These are phyloP conservation scores for Saitozyma podzolica DNA, from an alignment of 768 basidiomycete species.

Conservation along the genomic window DNA sequence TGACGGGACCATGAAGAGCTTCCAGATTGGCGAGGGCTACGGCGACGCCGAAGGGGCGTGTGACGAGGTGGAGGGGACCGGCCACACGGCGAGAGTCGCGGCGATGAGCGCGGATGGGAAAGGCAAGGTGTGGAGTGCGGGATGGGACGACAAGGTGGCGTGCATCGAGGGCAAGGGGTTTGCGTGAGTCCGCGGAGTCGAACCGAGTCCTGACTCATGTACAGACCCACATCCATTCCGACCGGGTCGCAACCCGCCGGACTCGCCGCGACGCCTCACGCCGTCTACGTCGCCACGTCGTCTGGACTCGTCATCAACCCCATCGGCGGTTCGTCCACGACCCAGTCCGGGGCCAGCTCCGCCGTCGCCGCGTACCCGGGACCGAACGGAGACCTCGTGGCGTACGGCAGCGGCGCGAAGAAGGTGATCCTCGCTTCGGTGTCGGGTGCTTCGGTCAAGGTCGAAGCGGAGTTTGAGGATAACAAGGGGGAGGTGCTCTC, in stretches of 20 bases:
- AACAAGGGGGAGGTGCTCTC: constrained; percentile 71
- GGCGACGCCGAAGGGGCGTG: constrained; percentile 54
- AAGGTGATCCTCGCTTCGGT: constrained; percentile 74
- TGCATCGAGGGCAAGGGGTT: constrained; percentile 30
- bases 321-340: constrained; percentile 7
- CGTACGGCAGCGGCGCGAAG: constrained; percentile 60
- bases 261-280: constrained; percentile 36
- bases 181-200: constrained; percentile 17
- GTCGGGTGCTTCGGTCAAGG: constrained; percentile 63
- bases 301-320: constrained; percentile 44
- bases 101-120: constrained; percentile 59
- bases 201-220: not conserved
- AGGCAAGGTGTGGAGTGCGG: constrained; percentile 67
- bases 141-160: constrained; percentile 68
- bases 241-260: constrained; percentile 47
- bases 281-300: constrained; percentile 36
- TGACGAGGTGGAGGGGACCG: constrained; percentile 58
- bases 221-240: constrained; percentile 34
- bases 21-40: constrained; percentile 53
- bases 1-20: constrained; percentile 54
- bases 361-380: constrained; percentile 39
- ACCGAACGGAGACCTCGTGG: constrained; percentile 17
- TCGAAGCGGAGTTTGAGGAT: constrained; percentile 58
- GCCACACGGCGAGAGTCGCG: constrained; percentile 71
- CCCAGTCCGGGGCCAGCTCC: constrained; percentile 23